Conservation (phyloP, 2,329 filamentous ascomycete species). For the Colletotrichum endophyticum region DNA sequence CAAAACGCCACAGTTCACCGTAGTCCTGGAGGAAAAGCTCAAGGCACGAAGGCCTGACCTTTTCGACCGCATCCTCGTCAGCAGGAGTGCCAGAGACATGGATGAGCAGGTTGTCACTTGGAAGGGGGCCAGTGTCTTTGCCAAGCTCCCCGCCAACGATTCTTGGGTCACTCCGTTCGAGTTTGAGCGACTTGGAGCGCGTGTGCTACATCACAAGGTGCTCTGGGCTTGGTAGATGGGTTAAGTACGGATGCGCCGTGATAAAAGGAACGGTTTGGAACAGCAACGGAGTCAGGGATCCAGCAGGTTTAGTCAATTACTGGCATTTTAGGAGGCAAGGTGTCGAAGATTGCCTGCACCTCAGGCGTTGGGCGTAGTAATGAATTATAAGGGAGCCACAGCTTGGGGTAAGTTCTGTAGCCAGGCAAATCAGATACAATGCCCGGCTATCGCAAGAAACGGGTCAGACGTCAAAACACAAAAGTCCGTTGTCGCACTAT, state of each 20-base stretch:
- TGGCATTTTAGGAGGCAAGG: constrained; percentile 4
- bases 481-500: neutral
- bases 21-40: constrained; percentile 83
- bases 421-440: neutral
- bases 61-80: constrained; percentile 65
- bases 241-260: neutral
- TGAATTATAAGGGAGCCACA: neutral
- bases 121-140: constrained; percentile 98
- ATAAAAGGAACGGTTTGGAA: neutral
- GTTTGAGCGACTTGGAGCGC: constrained; percentile 83
- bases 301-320: neutral
- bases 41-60: constrained; percentile 69
- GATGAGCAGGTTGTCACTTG: constrained; percentile 97
- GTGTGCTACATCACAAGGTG: constrained; percentile 85
- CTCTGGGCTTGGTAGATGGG: constrained; percentile 61
- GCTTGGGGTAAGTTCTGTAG: neutral
- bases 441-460: neutral
- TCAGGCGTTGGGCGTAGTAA: constrained; percentile 13
- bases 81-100: constrained; percentile 83
- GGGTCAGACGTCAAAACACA: neutral
- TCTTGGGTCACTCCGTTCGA: constrained; percentile 90
- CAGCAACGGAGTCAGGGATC: constrained; percentile 16
- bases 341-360: neutral
- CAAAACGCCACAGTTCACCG: constrained; percentile 79
- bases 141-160: constrained; percentile 89